Evolutionary conservation across 2,329 filamentous ascomycete species (phyloP), one percentile per base, ranked within the genome.

Genomic region (Capronia coronata): DNA sequence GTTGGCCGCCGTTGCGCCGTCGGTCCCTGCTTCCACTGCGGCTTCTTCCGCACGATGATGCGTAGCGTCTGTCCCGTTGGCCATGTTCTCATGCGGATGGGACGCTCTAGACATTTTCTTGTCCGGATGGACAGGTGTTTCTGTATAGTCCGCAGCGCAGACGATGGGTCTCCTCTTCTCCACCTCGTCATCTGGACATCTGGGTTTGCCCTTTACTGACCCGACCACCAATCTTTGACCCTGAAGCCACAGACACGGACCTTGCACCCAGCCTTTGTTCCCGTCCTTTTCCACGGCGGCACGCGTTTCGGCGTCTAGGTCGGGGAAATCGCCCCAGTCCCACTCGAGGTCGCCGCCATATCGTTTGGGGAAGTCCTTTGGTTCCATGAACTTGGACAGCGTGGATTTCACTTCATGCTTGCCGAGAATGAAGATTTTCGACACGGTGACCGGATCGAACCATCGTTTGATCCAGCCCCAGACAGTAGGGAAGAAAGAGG

Each of bases 351-450:
- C 78, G 38, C 91, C 91, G 52, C 91, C 91, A 65, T 95, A 97
- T 65, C 84, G 81, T 66, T 87, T 89, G 14, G 91, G 91, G 55
- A 97, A 90, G 67, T 91, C 87, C 46, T 79, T 75, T 0, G 79
- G 75, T 46, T 94, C 85, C 65, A 97, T 88, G 69, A 91, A 96
- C 47, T 80, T 75, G 57, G 83, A 78, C 21, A 97, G 79, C 1
- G 87, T 91, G 13, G 83, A 73, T 59, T 83, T 78, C 46, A 94
- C 84, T 67, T 94, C 87, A 48, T 78, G 65, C 7, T 80, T 73
- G 41, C 76, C 76, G 47, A 97, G 79, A 61, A 97, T 93, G 67
- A 94, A 95, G 66, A 97, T 96, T 73, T 97, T 97, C 62, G 87
- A 93, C 2, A 89, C 87, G 27, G 91, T 96, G 55, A 89, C 88